A percentile compares a stretch with the other conserved stretches of the same genome.
phyloP scores from a whole-genome alignment of 306 rosid species.

The Trifolium pratense region DNA sequence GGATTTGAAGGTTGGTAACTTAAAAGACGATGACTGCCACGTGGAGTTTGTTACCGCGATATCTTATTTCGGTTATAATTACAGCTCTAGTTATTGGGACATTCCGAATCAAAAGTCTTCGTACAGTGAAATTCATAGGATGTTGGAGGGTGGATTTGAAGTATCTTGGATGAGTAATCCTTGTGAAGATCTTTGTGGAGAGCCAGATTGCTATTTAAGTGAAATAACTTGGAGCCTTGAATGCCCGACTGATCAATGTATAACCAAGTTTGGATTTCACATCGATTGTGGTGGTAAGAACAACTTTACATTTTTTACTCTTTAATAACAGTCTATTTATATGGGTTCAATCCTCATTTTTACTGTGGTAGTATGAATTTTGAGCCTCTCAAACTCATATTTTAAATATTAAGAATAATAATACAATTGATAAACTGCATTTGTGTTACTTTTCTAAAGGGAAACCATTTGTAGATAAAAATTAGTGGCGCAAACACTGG shows the following conservation, averaged over 20 bases:
- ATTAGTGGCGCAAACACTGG: too few species aligned
- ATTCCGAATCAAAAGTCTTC: not conserved
- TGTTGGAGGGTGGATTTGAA: constrained; percentile 24
- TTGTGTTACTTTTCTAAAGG: too few species aligned
- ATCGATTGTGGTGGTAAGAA: not conserved
- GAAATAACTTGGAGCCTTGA: not conserved
- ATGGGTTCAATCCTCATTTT: too few species aligned
- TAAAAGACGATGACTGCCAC: not conserved
- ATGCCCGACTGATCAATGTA: not conserved
- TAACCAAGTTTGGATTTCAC: not conserved
- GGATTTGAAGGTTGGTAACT: not conserved
- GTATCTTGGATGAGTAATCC: constrained; percentile 4
- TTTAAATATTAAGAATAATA: too few species aligned
- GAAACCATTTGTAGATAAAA: too few species aligned
- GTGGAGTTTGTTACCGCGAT: not conserved
- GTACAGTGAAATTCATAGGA: constrained; percentile 21
- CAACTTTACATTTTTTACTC: not conserved
- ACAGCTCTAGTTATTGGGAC: too few species aligned
- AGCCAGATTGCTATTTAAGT: not conserved
- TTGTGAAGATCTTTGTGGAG: not conserved
- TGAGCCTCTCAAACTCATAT: too few species aligned
- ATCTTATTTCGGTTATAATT: not conserved
- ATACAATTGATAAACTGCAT: too few species aligned
- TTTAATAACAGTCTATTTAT: too few species aligned
- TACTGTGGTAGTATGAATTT: too few species aligned